These are phyloP conservation scores for Aspergillus haitiensis DNA, from an alignment of 495 filamentous ascomycete genomes.

Conservation along the genomic window DNA sequence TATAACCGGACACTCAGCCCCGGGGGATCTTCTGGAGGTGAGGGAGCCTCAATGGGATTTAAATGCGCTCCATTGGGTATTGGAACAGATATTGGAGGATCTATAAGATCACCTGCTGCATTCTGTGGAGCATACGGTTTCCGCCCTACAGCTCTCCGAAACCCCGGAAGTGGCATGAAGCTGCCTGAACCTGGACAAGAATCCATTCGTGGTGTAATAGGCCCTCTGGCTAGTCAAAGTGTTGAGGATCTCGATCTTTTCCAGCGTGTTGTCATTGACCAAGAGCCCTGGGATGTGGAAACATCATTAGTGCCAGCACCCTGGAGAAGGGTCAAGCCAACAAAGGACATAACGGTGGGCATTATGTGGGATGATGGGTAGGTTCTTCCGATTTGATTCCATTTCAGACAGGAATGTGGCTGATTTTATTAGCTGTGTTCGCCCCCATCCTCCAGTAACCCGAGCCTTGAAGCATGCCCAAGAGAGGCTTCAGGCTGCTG, in stretches of 20 bases:
- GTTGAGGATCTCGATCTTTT: constrained; percentile 66
- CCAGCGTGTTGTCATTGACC: constrained; percentile 56
- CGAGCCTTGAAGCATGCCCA: constrained; percentile 58
- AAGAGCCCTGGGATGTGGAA: constrained; percentile 62
- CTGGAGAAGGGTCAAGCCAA: constrained; percentile 51
- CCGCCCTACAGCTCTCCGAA: constrained; percentile 55
- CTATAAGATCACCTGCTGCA: constrained; percentile 58
- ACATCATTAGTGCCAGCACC: constrained; percentile 58
- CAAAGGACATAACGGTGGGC: constrained; percentile 58
- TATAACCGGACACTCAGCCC: constrained; percentile 54
- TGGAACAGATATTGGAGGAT: constrained; percentile 67
- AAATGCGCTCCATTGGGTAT: constrained; percentile 63
- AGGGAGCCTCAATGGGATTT: constrained; percentile 64
- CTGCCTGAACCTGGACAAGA: constrained; percentile 57
- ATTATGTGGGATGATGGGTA: constrained; percentile 69
- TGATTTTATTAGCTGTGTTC: constrained; percentile 27
- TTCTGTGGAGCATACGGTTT: constrained; percentile 60
- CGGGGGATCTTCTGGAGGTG: constrained; percentile 68
- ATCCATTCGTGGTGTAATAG: constrained; percentile 59
- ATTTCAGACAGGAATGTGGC: not conserved
- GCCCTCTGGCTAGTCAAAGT: constrained; percentile 59
- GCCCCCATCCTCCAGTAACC: constrained; percentile 68
- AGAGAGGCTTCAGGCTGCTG: constrained; percentile 51
- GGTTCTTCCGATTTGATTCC: constrained; percentile 24
- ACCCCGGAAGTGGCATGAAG: constrained; percentile 46